Base-by-base conservation (phyloP, 495 filamentous ascomycete species). In the Penicillium flavigenum region DNA sequence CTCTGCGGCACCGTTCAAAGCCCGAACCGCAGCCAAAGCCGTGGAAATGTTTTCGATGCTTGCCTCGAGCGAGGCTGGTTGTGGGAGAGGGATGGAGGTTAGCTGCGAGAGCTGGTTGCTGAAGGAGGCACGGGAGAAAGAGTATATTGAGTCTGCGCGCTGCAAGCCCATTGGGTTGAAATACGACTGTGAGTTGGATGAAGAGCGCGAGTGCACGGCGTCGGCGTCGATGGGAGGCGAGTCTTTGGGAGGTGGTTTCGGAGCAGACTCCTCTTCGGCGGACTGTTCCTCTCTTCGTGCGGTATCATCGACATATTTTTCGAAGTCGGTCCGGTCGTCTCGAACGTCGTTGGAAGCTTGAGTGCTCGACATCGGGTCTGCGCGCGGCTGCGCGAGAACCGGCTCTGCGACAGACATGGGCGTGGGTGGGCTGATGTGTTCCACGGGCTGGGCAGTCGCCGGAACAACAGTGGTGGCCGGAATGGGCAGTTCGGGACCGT, bases 61-160 rank as follows among this genome's bases (percentile, higher is more conserved):
- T 29, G 83, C 86, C 19, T 89, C 88, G 14, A 98, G 77, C 12
- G 86, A 84, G 16, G 83, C 79, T n/a, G 92, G 87, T 63, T 94
- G 83, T 0, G 94, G 94, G 0, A 97, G 82, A 54, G 87, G 82
- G 41, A 97, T 83, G 39, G 90, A 90, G 1, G 90, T 95, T 31
- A 96, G 77, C 61, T 93, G 89, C 17, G 89, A 87, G 24, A 97
- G 82, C 69, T 98, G 94, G 59, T 90, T 92, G 24, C 89, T 87
- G 65, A 98, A 96, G 0, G 92, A 94, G 39, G 86, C 86, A 32
- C 92, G 86, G 5, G 91, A 94, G 58, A 98, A 81, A 0, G 93
- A 94, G 69, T 91, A 96, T 26, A 95, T 87, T 5, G 91, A 95
- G 17, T 87, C 84, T 5, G 89, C 76, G n/a, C 90, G 81, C 19